Base-by-base conservation (phyloP, 1,284 basidiomycete species). In the Sanghuangporus sanghuang region DNA sequence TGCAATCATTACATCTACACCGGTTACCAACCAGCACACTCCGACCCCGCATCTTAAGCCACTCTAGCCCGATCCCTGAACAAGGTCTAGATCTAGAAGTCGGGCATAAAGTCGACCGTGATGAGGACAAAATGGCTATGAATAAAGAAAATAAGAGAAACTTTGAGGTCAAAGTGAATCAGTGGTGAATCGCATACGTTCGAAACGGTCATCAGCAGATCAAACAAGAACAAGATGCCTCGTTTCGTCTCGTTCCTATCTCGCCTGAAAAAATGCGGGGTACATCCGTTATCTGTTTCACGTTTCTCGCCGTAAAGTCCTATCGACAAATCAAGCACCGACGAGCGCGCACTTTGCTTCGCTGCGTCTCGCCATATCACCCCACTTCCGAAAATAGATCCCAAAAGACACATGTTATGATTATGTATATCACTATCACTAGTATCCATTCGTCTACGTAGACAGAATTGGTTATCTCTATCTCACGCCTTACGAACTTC, bases 181-280 rank as follows among this genome's bases (percentile, higher is more conserved):
- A 23, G 23, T 23, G 2, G 23, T 23, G 23, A 32, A 40, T 56
- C 53, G 46, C 52, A n/a, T 36, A 39, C n/a, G 35, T 18, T 48
- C 32, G 44, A 35, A 49, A 59, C 54, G 59, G 40, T 56, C 57
- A 56, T 27, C 57, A 61, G 16, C 39, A 57, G 18, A 18, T 59
- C 8, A 38, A 40, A 40, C 21, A 27, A 35, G 36, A 61, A 12
- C 27, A 53, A 32, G 23, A 46, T 21, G 27, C 48, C 57, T 27
- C 55, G 55, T 59, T 38, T 54, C 8, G 27, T 38, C 57, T 27
- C 55, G 55, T 59, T 38, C 60, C 57, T 62, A 40, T 58, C 59
- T 62, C 44, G 52, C 55, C 21, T 16, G 21, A 46, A 59, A n/a
- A 65, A 62, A 57, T 59, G 64, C 64, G 64, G 64, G 61, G 64